Base-by-base conservation (phyloP, 305 asterid genomes). In the Solanum hybrid region DNA sequence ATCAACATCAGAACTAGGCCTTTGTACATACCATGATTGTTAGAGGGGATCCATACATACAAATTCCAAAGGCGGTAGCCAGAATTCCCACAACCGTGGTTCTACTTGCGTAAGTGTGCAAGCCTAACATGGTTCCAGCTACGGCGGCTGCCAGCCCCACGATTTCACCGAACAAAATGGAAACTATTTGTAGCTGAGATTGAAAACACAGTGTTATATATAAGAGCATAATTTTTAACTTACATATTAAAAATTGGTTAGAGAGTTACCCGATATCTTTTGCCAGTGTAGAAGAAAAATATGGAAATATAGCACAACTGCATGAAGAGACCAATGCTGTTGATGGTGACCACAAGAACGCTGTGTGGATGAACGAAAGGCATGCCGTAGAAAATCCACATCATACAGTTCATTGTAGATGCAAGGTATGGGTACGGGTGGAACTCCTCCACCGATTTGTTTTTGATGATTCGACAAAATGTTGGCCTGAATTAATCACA, bases 391-490 rank as follows among this genome's bases (percentile, higher is more conserved):
- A 92, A 93, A 29, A 95, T 61, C 99, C 98, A 96, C 86, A 94
- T 89, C 29, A 90, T 2, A 74, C 99, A 96, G 91, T 95, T 96
- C 95, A 95, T 88, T 26, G 90, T 90, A 4, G 94, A 87, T 3
- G 95, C 95, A 0, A 95, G 89, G 92, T 95, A 95, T 8, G 98
- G 98, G 26, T 93, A 96, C 1, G 98, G 97, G 24, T 96, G 97
- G 89, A 95, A 96, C 79, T 92, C 96, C 91, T 95, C 97, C 1
- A 95, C 92, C 46, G 92, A 89, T 80, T 92, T 94, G 2, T 91
- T 94, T 92, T 93, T 92, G 10, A 69, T 1, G 14, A 96, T 95
- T 89, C 96, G 91, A 87, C 13, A 5, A 33, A 94, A 92, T 2
- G 97, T 95, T 35, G 95, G 94, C 91, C 97, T 96, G 77, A 78